Conservation (phyloP, 108 stramenopile species). For the Nitzschia sp. region DNA sequence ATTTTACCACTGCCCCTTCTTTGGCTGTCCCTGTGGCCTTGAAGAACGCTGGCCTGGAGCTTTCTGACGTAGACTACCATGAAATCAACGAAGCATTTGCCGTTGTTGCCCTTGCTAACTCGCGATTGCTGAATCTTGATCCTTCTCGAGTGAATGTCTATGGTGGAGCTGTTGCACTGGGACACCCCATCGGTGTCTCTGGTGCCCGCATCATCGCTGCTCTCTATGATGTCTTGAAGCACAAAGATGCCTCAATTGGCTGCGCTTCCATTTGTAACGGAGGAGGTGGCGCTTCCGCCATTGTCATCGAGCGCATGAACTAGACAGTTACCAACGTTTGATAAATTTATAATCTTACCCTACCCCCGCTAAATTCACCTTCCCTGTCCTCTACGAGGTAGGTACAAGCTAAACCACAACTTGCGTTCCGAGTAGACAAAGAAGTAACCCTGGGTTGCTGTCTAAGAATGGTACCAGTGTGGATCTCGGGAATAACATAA, state of each 20-base stretch:
- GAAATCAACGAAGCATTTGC: conserved; percentile 99
- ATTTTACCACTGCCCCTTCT: conserved; percentile 93
- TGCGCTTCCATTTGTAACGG: conserved; percentile 98
- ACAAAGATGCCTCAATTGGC: conserved; percentile 85
- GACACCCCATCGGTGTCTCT: conserved; percentile 95
- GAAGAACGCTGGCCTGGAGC: conserved; percentile 65
- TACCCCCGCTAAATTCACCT: no score
- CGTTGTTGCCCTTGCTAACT: conserved; percentile 93
- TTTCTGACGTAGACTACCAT: conserved; percentile 89
- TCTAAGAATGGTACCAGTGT: conserved; percentile 68
- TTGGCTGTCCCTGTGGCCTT: conserved; percentile 88
- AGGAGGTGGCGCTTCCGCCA: conserved; percentile 95
- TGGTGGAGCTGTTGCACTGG: conserved; percentile 93
- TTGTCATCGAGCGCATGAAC: conserved; percentile 89
- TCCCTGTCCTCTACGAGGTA: not conserved
- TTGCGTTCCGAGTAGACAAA: conserved; percentile 69
- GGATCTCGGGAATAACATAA: conserved; percentile 54
- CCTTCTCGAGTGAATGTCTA: conserved; percentile 81
- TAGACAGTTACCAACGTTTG: not conserved
- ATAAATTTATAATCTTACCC: no score
- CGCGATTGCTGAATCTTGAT: conserved; percentile 80
- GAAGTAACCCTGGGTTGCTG: conserved; percentile 63
- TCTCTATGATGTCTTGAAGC: conserved; percentile 79
- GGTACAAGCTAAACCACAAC: conserved; percentile 42
- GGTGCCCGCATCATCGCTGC: conserved; percentile 93